A percentile compares a stretch with the other conserved stretches of the same genome.
These are phyloP conservation scores for Gossypioides kirkii DNA, from an alignment of 345 rosid species.

Conservation along the genomic window DNA sequence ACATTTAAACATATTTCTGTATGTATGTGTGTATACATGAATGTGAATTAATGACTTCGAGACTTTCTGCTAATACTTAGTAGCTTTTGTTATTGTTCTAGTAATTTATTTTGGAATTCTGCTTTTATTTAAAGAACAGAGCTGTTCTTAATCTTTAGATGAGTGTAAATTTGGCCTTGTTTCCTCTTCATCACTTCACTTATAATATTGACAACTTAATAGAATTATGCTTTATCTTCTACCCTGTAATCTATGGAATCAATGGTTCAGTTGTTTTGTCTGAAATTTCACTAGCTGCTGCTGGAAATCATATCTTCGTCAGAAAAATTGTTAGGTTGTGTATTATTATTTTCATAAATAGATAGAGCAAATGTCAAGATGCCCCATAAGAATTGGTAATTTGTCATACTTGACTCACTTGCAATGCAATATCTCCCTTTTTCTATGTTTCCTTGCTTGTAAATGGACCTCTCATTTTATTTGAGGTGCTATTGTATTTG, in stretches of 20 bases:
- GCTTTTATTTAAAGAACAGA: too few species aligned
- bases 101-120: too few species aligned
- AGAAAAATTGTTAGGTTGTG: not conserved
- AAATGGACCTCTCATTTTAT: not conserved
- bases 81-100: too few species aligned
- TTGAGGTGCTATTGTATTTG: not conserved
- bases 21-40: too few species aligned
- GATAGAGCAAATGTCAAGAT: not conserved
- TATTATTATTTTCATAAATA: not conserved
- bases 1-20: too few species aligned
- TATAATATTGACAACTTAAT: not conserved
- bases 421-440: not conserved
- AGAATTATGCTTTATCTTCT: not conserved
- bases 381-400: not conserved
- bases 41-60: too few species aligned
- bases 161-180: not conserved
- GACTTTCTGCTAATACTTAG: too few species aligned
- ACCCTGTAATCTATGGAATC: not conserved
- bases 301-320: not conserved
- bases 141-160: not conserved
- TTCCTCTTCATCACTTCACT: not conserved
- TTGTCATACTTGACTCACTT: not conserved
- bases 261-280: not conserved
- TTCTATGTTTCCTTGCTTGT: not conserved
- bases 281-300: not conserved